These are phyloP conservation scores for Arbutus unedo DNA, from an alignment of 148 eudicot species.

Conservation along the genomic window DNA sequence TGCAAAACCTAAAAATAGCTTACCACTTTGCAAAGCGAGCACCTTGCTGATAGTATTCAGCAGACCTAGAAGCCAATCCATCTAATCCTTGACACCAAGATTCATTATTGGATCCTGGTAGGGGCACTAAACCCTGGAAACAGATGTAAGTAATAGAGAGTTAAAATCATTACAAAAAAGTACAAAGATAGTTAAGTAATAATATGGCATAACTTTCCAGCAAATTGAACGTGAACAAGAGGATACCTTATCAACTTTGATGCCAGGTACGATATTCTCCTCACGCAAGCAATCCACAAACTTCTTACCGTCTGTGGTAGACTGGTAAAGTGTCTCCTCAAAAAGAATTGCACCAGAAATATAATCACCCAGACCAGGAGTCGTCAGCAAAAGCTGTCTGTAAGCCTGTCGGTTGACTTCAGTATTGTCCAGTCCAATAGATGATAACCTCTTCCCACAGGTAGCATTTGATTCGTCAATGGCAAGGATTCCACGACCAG, in stretches of 20 bases:
- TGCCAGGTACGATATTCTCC: conserved; percentile 86
- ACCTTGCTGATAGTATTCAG: conserved; percentile 94
- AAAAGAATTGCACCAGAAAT: conserved; percentile 91
- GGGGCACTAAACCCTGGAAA: conserved; percentile 83
- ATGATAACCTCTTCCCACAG: conserved; percentile 83
- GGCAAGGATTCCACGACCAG: conserved; percentile 93
- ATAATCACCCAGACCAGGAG: conserved; percentile 89
- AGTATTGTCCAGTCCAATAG: conserved; percentile 91
- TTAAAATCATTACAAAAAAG: conserved; percentile 8
- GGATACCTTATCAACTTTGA: conserved; percentile 87
- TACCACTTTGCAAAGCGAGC: conserved; percentile 99
- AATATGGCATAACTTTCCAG: background rate
- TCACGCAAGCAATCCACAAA: conserved; percentile 72
- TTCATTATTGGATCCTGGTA: conserved; percentile 93
- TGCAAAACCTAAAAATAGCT: conserved; percentile 18
- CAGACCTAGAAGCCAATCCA: conserved; percentile 92
- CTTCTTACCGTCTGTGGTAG: conserved; percentile 80
- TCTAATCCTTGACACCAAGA: conserved; percentile 99
- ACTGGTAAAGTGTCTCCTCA: conserved; percentile 96
- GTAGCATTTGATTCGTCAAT: conserved; percentile 96
- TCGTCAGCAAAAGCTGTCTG: conserved; percentile 85
- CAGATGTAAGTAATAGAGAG: background rate
- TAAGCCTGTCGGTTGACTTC: conserved; percentile 85
- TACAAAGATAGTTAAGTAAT: background rate
- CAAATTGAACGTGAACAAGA: background rate